These are phyloP conservation scores for Leishmania braziliensis DNA, from an alignment of 208 protist species.

Conservation along the genomic window DNA sequence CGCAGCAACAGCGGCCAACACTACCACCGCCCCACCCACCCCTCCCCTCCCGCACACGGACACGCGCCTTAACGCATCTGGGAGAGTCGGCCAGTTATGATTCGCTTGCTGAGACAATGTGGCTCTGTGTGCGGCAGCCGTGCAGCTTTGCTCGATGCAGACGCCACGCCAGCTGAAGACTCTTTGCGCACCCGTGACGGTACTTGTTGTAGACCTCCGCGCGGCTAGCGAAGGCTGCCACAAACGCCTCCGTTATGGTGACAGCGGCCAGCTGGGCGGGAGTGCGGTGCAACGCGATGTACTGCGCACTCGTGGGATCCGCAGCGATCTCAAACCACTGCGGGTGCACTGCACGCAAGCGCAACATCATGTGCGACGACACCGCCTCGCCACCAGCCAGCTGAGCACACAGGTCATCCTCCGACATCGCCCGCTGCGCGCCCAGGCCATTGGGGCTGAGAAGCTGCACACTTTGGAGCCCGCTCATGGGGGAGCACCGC, in stretches of 20 bases:
- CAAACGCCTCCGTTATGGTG: constrained; percentile 32
- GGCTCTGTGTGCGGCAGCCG: not conserved
- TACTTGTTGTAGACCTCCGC: constrained; percentile 31
- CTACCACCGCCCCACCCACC: not conserved
- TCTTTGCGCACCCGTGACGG: constrained; percentile 33
- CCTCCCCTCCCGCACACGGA: not conserved
- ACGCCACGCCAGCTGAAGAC: constrained; percentile 43
- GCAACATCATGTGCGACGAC: constrained; percentile 30
- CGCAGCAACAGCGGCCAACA: not conserved
- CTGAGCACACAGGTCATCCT: constrained; percentile 17
- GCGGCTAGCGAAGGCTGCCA: constrained; percentile 39
- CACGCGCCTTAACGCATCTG: not conserved
- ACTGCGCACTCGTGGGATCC: constrained; percentile 16
- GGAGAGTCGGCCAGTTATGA: not conserved
- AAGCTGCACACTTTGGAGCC: not conserved
- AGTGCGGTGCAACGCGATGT: constrained; percentile 6
- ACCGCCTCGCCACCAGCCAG: constrained; percentile 19
- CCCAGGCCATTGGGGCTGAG: not conserved
- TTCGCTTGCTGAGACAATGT: not conserved
- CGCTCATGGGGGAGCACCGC: constrained; percentile 7
- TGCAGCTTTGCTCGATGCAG: not conserved
- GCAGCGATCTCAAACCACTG: constrained; percentile 38
- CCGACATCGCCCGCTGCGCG: not conserved
- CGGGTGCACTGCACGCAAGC: constrained; percentile 39
- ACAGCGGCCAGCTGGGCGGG: constrained; percentile 18